phyloP scores from a whole-genome alignment of 139 green algal species.

The Tetradesmus lagerheimii region DNA sequence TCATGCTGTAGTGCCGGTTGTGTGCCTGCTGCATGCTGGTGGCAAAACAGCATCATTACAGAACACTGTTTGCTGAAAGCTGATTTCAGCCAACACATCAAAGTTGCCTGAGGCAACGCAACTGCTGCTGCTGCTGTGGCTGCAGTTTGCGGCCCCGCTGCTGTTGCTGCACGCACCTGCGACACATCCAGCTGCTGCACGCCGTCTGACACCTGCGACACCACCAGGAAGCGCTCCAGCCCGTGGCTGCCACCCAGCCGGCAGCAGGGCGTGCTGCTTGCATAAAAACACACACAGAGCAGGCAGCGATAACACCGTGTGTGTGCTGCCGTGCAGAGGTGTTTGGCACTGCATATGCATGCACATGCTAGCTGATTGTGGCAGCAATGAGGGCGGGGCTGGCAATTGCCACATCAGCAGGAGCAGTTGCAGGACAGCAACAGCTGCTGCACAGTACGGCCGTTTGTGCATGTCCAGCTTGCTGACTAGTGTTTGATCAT shows the following conservation, averaged over 20 bases:
- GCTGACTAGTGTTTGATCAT: too few relatives aligned
- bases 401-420: background rate
- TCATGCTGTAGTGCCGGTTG: too few relatives aligned
- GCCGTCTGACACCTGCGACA: background rate
- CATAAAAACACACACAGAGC: background rate
- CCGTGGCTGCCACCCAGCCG: background rate
- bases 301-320: background rate
- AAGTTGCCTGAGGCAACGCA: too few relatives aligned
- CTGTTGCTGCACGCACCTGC: background rate
- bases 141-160: too few relatives aligned
- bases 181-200: background rate
- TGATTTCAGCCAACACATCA: too few relatives aligned
- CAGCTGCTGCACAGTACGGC: background rate
- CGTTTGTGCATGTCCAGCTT: background rate
- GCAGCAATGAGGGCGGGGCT: too few relatives aligned
- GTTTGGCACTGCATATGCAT: background rate
- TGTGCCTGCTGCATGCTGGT: too few relatives aligned
- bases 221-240: background rate
- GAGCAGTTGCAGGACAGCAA: background rate
- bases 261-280: background rate
- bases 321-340: background rate
- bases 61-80: background rate
- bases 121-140: too few relatives aligned
- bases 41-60: background rate
- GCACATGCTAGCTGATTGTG: too few relatives aligned